Percentiles rank a stretch among this genome's conserved stretches.
Evolutionary conservation across 768 basidiomycete species (phyloP).

Genomic region (Leccinum variicolor): DNA sequence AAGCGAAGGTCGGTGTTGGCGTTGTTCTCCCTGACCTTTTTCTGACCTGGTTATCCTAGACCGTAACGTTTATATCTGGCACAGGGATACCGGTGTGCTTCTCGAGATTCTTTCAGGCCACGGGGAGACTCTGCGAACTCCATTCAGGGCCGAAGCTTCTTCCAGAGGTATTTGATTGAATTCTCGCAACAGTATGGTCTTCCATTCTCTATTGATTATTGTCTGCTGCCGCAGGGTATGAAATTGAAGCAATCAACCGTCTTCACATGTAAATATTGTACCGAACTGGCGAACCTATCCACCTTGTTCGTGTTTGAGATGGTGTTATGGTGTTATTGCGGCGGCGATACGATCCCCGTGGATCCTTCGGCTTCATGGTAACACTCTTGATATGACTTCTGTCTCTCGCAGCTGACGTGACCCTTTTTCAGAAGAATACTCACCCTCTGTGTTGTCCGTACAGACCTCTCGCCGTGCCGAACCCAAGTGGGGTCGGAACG

Average conservation of each 20-base stretch:
- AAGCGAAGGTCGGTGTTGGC: slow-evolving; percentile 73
- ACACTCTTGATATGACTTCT: neutral
- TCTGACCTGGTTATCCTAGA: slow-evolving; percentile 48
- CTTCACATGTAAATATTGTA: slow-evolving; percentile 79
- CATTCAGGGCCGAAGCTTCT: slow-evolving; percentile 76
- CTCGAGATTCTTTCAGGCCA: slow-evolving; percentile 89
- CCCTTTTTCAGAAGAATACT: slow-evolving; percentile 53
- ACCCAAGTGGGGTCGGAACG: slow-evolving; percentile 58
- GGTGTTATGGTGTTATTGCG: slow-evolving; percentile 81
- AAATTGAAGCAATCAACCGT: slow-evolving; percentile 82
- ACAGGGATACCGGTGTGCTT: slow-evolving; percentile 76
- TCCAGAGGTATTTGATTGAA: slow-evolving; percentile 82
- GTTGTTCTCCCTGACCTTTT: neutral
- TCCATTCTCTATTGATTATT: slow-evolving; percentile 11
- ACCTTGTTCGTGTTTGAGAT: slow-evolving; percentile 80
- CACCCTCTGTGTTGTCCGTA: slow-evolving; percentile 74
- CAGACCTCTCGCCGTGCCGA: slow-evolving; percentile 71
- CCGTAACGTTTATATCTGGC: slow-evolving; percentile 93
- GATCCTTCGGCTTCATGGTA: slow-evolving; percentile 59
- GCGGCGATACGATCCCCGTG: slow-evolving; percentile 70
- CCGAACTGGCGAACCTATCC: slow-evolving; percentile 71
- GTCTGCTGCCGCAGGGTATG: slow-evolving; percentile 42
- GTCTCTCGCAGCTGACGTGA: neutral
- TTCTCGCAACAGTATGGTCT: slow-evolving; percentile 58
- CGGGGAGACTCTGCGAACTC: slow-evolving; percentile 67